Base-by-base conservation (phyloP, 768 basidiomycete genomes). In the Crepidotus variabilis region DNA sequence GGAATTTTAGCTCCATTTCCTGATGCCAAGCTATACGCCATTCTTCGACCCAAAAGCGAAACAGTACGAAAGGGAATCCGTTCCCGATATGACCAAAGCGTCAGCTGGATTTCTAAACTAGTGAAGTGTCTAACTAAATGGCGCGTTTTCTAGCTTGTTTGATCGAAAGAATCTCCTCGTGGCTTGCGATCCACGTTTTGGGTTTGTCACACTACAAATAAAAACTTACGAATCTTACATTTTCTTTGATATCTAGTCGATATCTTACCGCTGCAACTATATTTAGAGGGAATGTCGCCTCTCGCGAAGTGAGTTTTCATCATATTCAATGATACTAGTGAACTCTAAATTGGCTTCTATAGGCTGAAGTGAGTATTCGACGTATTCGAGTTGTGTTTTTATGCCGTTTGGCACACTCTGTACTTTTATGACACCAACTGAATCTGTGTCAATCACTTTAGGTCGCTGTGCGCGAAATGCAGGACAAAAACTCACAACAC, bases 1-100 rank as follows among this genome's bases (percentile, higher is more conserved):
- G 24, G 8, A 5, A 20, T 14, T 47, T 65, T 70, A 96, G 87
- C 82, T 98, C 52, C 96, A 99, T 70, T 99, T 98, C 83, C 82
- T 99, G 63, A 90, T 93, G 78, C 92, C 93, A 50, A 94, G 92
- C 61, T 97, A 94, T 69, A 94, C 93, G 0, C 97, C 97, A 0
- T 85, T 98, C 63, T 85, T 81, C 60, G 83, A 92, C 61, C 78
- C 83, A 2, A 83, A 83, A 54, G 77, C 85, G 0, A 75, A 75
- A 49, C 72, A 81, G 1, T 94, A 82, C 72, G 78, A 87, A 60
- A 77, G 78, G 22, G 71, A 78, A 46, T 83, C 82, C 6, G 77
- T 90, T 2, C 64, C 84, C 0, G 92, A 94, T 60, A 67, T 95
- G 54, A 92, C 90, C 0, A 77, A 80, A 61, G 83, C 86, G 90